These are phyloP conservation scores for Astrothelium subdiscretum DNA, from an alignment of 495 filamentous ascomycete genomes.

Conservation along the genomic window DNA sequence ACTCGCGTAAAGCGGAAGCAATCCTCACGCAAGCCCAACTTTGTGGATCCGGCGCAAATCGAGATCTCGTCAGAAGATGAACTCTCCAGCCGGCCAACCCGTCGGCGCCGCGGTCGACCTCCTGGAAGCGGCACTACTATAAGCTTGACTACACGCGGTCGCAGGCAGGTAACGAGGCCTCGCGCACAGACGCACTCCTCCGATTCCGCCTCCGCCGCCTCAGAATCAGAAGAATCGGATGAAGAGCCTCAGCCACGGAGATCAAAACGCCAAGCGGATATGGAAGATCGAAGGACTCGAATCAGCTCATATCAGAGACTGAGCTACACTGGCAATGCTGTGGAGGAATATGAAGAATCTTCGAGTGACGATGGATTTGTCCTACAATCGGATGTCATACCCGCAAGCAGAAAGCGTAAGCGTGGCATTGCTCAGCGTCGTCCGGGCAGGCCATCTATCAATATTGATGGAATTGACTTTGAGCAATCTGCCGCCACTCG, in stretches of 20 bases:
- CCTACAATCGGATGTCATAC: conserved; percentile 4
- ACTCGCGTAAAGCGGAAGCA: neutral
- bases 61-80: neutral
- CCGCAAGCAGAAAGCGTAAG: neutral
- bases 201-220: neutral
- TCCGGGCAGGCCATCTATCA: neutral
- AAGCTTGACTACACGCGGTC: neutral
- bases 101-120: neutral
- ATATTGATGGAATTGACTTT: neutral
- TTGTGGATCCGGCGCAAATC: neutral
- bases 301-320: neutral
- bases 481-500: conserved; percentile 14
- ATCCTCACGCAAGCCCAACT: neutral
- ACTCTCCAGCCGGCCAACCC: neutral
- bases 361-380: conserved; percentile 8
- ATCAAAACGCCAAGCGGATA: neutral
- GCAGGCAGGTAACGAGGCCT: neutral
- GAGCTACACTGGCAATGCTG: conserved; percentile 1
- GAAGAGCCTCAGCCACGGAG: neutral
- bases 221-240: neutral
- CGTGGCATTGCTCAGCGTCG: neutral
- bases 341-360: conserved; percentile 9
- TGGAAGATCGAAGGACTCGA: neutral
- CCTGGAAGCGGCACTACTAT: neutral
- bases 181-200: neutral